A percentile compares a stretch with the other conserved stretches of the same genome.
Conservation (phyloP, 75 land plant species). For the Chamaecyparis obtusa region DNA sequence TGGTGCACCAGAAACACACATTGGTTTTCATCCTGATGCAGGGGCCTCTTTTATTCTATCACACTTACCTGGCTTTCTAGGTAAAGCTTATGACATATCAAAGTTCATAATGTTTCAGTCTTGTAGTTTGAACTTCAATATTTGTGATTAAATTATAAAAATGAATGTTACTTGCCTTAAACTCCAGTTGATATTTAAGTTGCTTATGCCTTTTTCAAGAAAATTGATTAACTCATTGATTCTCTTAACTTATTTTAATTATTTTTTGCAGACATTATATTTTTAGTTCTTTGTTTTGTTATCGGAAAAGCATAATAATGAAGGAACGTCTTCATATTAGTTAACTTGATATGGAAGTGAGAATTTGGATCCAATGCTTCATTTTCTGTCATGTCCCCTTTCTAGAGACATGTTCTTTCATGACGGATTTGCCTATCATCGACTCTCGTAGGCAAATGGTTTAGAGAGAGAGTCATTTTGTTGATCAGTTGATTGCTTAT, state of each 20-base stretch:
- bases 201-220: not conserved
- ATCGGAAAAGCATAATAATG: not conserved
- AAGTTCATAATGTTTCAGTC: not conserved
- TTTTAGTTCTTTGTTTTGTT: not conserved
- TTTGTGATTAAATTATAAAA: not conserved
- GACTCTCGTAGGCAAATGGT: too few relatives aligned
- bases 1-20: slow-evolving; percentile 86
- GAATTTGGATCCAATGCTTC: not conserved
- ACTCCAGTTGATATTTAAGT: not conserved
- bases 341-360: not conserved
- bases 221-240: not conserved
- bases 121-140: not conserved
- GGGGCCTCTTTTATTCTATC: slow-evolving; percentile 91
- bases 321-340: not conserved
- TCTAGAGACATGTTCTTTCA: too few relatives aligned
- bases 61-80: slow-evolving; percentile 77
- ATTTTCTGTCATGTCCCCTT: too few relatives aligned
- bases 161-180: not conserved
- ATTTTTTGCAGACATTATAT: not conserved
- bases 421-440: too few relatives aligned
- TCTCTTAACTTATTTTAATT: not conserved
- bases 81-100: slow-evolving; percentile 28
- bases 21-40: slow-evolving; percentile 96
- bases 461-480: too few relatives aligned
- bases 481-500: too few relatives aligned